Conservation (phyloP, 2,329 filamentous ascomycete species). For the Bisporella sp. region DNA sequence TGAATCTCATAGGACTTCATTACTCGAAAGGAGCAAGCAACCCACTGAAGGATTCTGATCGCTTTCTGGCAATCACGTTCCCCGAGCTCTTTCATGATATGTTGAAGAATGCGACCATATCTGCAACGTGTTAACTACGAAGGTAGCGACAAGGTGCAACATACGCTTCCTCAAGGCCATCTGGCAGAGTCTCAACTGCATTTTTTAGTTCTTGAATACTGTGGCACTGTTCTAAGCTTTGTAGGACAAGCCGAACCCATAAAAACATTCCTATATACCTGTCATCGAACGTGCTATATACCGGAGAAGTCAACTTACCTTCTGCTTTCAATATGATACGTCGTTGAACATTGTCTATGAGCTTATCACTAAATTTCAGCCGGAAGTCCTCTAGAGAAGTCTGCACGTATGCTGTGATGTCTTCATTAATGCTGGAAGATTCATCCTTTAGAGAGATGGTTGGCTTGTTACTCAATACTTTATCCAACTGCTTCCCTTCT, state of each 20-base stretch:
- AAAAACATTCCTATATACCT: slow-evolving; percentile 10
- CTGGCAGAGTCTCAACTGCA: no score
- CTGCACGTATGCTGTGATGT: slow-evolving; percentile 6
- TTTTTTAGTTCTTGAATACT: no score
- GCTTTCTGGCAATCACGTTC: no score
- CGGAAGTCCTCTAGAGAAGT: neutral
- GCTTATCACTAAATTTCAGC: slow-evolving; percentile 1
- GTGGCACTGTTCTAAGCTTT: no score
- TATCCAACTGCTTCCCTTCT: slow-evolving; percentile 4
- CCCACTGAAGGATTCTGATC: no score
- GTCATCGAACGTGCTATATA: neutral
- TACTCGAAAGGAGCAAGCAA: no score
- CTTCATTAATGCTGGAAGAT: slow-evolving; percentile 1
- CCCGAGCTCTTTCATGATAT: no score
- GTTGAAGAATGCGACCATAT: no score
- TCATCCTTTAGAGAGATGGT: slow-evolving; percentile 8
- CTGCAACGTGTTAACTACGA: no score
- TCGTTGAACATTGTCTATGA: slow-evolving; percentile 5
- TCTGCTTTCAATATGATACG: slow-evolving; percentile 5
- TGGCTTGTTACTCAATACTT: neutral
- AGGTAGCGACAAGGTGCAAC: no score
- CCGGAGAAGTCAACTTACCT: neutral
- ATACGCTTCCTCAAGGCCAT: no score
- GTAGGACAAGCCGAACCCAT: neutral
- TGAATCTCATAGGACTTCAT: no score